Base-by-base conservation (phyloP, 1,139 yeast species). In the Debaryomyces psychrophilus region DNA sequence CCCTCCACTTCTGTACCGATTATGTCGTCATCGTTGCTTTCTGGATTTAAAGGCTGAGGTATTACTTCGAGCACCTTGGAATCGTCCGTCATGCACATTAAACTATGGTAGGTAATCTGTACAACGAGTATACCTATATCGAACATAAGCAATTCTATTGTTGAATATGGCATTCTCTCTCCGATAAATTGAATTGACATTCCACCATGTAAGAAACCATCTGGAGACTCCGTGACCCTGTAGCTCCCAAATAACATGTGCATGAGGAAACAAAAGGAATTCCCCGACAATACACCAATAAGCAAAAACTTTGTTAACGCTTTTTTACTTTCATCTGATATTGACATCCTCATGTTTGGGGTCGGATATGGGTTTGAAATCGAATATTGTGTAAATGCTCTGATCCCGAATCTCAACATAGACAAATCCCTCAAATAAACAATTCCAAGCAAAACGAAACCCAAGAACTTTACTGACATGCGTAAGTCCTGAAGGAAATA, bases 131-230 rank as follows among this genome's bases (percentile, higher is more conserved):
- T 53, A 11, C 61, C 29, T 3, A 60, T 27, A 48, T 75, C 79
- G 23, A 61, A 58, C 2, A 53, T 8, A 7, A 73, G 23, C 37
- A 73, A 52, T 45, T 65, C 71, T 4, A 63, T 29, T 28, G 60
- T 41, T 5, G 63, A 56, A 23, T 34, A 57, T 1, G 77, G 71
- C 9, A 60, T 46, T 35, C 68, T 51, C 47, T 75, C 79, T 0
- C 79, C 79, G 14, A 74, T 71, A 48, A 74, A 73, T 49, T 72
- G 74, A 4, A 74, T 51, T 1, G 74, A 57, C 39, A 70, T 37
- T 2, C 74, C 66, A 0, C 79, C 79, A 47, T 71, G 65, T 11
- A 70, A 56, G 40, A 53, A 60, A 2, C 55, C 55, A 20, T 59
- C 65, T 2, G 53, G 31, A 11, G 54, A 40, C 6, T 52, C 52